Base-by-base conservation (phyloP, 257 asterid genomes). In the Coffea canephora region DNA sequence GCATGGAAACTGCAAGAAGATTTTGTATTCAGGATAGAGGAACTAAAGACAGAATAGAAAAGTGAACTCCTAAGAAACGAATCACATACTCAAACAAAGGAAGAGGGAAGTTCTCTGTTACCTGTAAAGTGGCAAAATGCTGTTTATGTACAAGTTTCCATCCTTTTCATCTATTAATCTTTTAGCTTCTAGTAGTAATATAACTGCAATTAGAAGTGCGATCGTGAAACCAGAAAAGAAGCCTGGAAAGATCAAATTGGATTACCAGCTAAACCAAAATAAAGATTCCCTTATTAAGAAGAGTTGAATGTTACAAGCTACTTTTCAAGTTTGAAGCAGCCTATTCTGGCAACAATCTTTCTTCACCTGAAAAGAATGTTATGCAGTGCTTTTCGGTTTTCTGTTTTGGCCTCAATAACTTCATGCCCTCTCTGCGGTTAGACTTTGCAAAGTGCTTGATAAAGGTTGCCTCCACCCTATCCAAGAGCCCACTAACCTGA, bases 51-150 rank as follows among this genome's bases (percentile, higher is more conserved):
- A 54, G 69, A 4, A 25, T 8, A 36, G 12, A 69, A 81, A 55
- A 62, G n/a, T 43, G 67, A 27, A 67, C 43, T 49, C 62, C 19
- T 25, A 59, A 52, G 27, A 45, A 39, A 57, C 73, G 74, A 31
- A 64, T 65, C 27, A n/a, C 48, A 46, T 23, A 19, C 75, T n/a
- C 39, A 68, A 52, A 21, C 62, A 41, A 74, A 68, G 80, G 49
- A 10, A 15, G 43, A 16, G 72, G 41, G 48, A 54, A 49, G 66
- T 52, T 57, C 50, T 69, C 41, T 49, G 78, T 86, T 78, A 93
- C 95, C 91, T 91, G 85, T 91, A 93, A 81, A 93, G 98, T 65
- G 94, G 93, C 83, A 90, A 92, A 74, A 93, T 88, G 70, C 68
- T 80, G 80, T 84, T 85, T 89, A 93, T 73, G 85, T 91, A 90